These are phyloP conservation scores for Aspergillus hancockii DNA, from an alignment of 495 filamentous ascomycete genomes.

Conservation along the genomic window DNA sequence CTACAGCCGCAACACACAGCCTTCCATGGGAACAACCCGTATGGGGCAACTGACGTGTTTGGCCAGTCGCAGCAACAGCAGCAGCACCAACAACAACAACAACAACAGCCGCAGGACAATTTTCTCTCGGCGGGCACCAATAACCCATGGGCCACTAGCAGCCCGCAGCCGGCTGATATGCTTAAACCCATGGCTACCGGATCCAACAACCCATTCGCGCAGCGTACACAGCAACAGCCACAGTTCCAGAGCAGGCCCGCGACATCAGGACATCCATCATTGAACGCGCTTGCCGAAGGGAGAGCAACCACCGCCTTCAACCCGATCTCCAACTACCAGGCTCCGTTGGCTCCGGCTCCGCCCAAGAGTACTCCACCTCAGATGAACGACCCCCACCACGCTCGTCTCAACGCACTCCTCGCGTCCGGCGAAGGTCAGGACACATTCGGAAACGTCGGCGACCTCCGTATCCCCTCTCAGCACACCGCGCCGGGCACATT, in stretches of 20 bases:
- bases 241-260: conserved; percentile 59
- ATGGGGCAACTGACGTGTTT: conserved; percentile 48
- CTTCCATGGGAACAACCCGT: conserved; percentile 70
- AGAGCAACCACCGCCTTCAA: conserved; percentile 55
- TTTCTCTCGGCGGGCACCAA: conserved; percentile 73
- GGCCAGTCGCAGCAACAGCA: conserved; percentile 52
- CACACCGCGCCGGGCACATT: conserved; percentile 97
- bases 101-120: conserved; percentile 53
- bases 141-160: conserved; percentile 67
- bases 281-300: conserved; percentile 72
- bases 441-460: conserved; percentile 94
- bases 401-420: conserved; percentile 88
- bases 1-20: conserved; percentile 69
- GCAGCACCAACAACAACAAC: conserved; percentile 28
- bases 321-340: conserved; percentile 54
- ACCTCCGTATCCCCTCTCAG: conserved; percentile 92
- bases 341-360: conserved; percentile 33
- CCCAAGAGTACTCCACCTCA: conserved; percentile 48
- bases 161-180: conserved; percentile 41
- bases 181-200: conserved; percentile 68
- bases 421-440: conserved; percentile 87
- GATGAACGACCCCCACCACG: conserved; percentile 69
- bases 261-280: conserved; percentile 57
- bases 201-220: conserved; percentile 94
- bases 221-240: conserved; percentile 51